phyloP scores from a whole-genome alignment of 305 asterid species.

The Fraxinus albicans region DNA sequence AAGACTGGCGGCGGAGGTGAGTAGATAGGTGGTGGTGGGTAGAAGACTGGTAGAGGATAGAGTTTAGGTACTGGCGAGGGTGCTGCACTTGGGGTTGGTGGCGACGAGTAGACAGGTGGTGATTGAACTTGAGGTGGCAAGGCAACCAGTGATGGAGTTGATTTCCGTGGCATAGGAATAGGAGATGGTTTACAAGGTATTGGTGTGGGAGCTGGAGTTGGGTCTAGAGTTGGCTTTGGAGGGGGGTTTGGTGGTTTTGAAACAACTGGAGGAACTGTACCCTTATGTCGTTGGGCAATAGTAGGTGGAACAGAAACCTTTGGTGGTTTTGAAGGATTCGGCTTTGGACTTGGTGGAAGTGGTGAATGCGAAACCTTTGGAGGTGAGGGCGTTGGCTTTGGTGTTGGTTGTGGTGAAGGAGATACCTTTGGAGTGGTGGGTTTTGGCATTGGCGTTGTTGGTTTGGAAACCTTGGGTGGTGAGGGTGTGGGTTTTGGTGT shows the following conservation, averaged over 20 bases:
- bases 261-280: background rate
- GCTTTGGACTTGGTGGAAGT: background rate
- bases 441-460: background rate
- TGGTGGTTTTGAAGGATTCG: slow-evolving; percentile 19
- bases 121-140: background rate
- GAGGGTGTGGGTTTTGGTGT: background rate
- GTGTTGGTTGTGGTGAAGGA: background rate
- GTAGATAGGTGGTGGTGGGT: background rate
- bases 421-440: background rate
- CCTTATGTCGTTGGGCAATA: slow-evolving; percentile 20
- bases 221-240: background rate
- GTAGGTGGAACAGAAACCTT: slow-evolving; percentile 13
- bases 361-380: slow-evolving; percentile 12
- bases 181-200: slow-evolving; percentile 20
- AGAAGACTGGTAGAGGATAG: background rate
- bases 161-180: background rate
- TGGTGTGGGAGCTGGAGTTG: background rate
- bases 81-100: background rate
- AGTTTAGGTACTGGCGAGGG: background rate
- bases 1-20: slow-evolving; percentile 3
- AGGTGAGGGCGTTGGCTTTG: slow-evolving; percentile 7
- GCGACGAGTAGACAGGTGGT: background rate
- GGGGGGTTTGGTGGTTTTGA: background rate
- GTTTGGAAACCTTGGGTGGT: background rate
- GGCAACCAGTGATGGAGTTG: background rate